phyloP scores from a whole-genome alignment of 2,329 filamentous ascomycete genomes.

The Cladosporium sp. region DNA sequence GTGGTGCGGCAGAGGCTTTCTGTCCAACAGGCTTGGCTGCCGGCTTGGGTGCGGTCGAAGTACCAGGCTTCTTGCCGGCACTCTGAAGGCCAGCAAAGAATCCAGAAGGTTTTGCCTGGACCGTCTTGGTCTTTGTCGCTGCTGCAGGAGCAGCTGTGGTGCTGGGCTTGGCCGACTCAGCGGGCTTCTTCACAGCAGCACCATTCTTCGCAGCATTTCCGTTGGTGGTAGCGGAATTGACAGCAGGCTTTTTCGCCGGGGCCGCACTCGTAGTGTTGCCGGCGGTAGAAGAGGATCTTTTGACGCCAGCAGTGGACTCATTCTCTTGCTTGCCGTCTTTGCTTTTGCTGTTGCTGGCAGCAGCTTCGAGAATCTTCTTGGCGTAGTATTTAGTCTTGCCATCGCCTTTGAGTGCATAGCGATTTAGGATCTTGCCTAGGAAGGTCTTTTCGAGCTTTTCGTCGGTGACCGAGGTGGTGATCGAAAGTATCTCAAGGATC shows the following conservation, averaged over 20 bases:
- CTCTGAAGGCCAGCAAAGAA: constrained; percentile 45
- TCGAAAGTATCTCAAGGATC: constrained; percentile 55
- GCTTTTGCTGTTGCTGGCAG: constrained; percentile 28
- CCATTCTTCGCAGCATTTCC: constrained; percentile 18
- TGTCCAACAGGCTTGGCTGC: constrained; percentile 22
- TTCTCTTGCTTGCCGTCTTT: constrained; percentile 15
- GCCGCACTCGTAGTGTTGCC: constrained; percentile 20
- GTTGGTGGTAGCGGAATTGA: constrained; percentile 20
- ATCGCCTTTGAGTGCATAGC: constrained; percentile 62
- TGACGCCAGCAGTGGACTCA: constrained; percentile 30
- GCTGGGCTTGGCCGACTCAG: constrained; percentile 17
- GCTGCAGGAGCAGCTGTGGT: constrained; percentile 18
- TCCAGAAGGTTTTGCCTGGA: constrained; percentile 41
- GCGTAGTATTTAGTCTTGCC: constrained; percentile 60
- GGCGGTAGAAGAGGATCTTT: constrained; percentile 26
- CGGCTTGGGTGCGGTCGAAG: constrained; percentile 24
- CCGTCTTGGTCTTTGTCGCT: constrained; percentile 24
- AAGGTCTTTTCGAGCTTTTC: constrained; percentile 60
- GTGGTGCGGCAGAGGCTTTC: constrained; percentile 16
- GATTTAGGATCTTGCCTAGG: constrained; percentile 60
- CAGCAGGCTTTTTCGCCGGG: constrained; percentile 32
- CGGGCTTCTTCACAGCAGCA: constrained; percentile 24
- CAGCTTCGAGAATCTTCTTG: constrained; percentile 48
- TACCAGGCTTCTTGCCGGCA: constrained; percentile 41
- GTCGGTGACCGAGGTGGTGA: constrained; percentile 58